These are phyloP conservation scores for Zygotorulaspora danielsina DNA, from an alignment of 805 yeast genomes.

Conservation along the genomic window DNA sequence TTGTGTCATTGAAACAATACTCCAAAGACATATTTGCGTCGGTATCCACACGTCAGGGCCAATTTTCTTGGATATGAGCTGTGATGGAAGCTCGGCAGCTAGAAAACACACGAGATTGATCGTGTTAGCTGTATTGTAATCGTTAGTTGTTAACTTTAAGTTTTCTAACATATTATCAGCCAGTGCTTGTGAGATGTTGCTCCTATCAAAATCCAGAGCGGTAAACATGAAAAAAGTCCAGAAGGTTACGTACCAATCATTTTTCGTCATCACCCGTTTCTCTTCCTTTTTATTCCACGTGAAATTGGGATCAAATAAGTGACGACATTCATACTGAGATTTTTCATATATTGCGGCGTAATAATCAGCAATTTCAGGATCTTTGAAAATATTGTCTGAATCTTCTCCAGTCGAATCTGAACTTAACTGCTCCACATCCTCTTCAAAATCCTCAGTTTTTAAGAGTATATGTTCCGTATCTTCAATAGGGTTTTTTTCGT, in stretches of 20 bases:
- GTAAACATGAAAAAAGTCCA: conserved; percentile 59
- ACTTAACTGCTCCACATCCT: conserved; percentile 9
- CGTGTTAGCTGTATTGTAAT: conserved; percentile 57
- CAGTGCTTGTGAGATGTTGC: conserved; percentile 53
- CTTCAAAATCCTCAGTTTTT: too few species aligned
- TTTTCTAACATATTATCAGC: conserved; percentile 53
- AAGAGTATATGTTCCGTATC: too few species aligned
- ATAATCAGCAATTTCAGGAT: conserved; percentile 45
- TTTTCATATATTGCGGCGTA: conserved; percentile 45
- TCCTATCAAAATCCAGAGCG: conserved; percentile 56
- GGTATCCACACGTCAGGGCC: conserved; percentile 67
- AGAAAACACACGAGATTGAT: conserved; percentile 51
- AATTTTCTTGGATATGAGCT: conserved; percentile 55
- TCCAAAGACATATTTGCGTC: conserved; percentile 53
- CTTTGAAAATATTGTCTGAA: conserved; percentile 22
- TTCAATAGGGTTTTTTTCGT: too few species aligned
- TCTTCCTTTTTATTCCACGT: conserved; percentile 55
- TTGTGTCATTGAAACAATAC: conserved; percentile 51
- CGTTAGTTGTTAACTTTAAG: conserved; percentile 49
- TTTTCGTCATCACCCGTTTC: conserved; percentile 43
- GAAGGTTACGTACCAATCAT: conserved; percentile 52
- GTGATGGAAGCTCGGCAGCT: conserved; percentile 60
- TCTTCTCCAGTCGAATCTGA: conserved; percentile 6
- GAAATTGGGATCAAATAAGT: conserved; percentile 53
- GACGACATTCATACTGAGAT: conserved; percentile 51